phyloP scores from a whole-genome alignment of 1,284 basidiomycete species.

The Ustilago loliicola region DNA sequence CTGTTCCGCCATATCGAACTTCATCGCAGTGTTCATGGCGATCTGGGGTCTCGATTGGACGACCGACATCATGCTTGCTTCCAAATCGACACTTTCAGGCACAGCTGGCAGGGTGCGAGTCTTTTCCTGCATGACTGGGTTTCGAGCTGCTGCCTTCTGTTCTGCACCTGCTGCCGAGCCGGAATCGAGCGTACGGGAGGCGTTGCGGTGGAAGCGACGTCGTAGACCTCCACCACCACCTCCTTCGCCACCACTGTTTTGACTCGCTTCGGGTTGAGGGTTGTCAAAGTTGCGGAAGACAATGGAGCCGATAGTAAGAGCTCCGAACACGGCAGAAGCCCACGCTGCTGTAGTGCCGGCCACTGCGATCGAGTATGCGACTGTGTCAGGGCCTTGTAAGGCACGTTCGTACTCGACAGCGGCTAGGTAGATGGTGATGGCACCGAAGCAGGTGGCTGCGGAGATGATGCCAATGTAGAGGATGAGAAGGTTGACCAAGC shows the following conservation, averaged over 20 bases:
- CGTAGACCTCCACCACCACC: constrained; percentile 11
- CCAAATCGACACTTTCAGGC: constrained; percentile 58
- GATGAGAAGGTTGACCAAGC: constrained; percentile 56
- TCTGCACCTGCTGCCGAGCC: constrained; percentile 9
- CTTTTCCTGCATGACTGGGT: constrained; percentile 16
- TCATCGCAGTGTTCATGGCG: constrained; percentile 27
- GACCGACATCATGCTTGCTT: constrained; percentile 36
- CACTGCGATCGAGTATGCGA: constrained; percentile 11
- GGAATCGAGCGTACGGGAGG: constrained; percentile 17
- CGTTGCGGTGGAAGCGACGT: constrained; percentile 18
- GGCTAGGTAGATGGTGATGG: constrained; percentile 41
- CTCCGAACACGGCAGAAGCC: constrained; percentile 53
- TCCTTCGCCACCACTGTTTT: constrained; percentile 19
- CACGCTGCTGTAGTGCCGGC: constrained; percentile 29
- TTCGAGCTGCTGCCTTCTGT: neutral
- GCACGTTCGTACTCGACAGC: constrained; percentile 42
- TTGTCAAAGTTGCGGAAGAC: constrained; percentile 55
- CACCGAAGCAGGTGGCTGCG: constrained; percentile 50
- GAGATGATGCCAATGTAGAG: constrained; percentile 58
- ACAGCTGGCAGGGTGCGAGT: constrained; percentile 57
- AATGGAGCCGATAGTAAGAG: constrained; percentile 50
- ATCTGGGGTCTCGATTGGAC: constrained; percentile 14
- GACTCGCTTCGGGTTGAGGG: constrained; percentile 30
- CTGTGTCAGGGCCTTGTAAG: constrained; percentile 22
- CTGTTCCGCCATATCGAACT: constrained; percentile 36